A percentile compares a stretch with the other conserved stretches of the same genome.
Conservation (phyloP, 2,329 filamentous ascomycete species). For the Fusarium sp. region DNA sequence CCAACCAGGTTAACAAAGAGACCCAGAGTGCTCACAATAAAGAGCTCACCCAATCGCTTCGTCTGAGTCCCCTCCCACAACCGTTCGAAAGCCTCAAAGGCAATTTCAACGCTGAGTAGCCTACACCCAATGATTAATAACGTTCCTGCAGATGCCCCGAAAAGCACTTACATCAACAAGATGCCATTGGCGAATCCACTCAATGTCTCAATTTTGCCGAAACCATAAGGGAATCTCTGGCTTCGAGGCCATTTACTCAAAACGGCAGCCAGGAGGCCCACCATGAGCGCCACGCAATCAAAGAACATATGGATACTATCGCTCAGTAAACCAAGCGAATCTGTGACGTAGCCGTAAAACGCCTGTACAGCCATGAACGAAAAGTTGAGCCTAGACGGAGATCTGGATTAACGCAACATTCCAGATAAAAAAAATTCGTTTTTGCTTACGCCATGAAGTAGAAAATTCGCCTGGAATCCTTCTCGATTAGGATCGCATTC, state of each 20-base stretch:
- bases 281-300: constrained; percentile 91
- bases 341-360: constrained; percentile 92
- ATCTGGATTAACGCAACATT: constrained; percentile 32
- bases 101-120: constrained; percentile 94
- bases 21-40: constrained; percentile 88
- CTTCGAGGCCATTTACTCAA: constrained; percentile 97
- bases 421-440: not conserved
- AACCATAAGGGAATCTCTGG: constrained; percentile 90
- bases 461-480: constrained; percentile 93
- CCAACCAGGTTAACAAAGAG: constrained; percentile 92
- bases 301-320: constrained; percentile 99
- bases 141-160: not conserved
- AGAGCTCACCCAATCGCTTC: constrained; percentile 84
- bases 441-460: constrained; percentile 89
- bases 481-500: constrained; percentile 87
- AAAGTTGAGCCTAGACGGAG: constrained; percentile 80
- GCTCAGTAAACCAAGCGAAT: constrained; percentile 93
- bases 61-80: constrained; percentile 87
- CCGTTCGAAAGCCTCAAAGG: constrained; percentile 92
- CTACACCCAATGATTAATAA: constrained; percentile 56
- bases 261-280: constrained; percentile 91
- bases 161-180: constrained; percentile 79
- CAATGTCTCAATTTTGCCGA: constrained; percentile 95
- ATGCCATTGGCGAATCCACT: constrained; percentile 97
- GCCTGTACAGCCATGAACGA: constrained; percentile 94